Conservation (phyloP, 2,329 filamentous ascomycete genomes). For the Aspergillus fumigatus region DNA sequence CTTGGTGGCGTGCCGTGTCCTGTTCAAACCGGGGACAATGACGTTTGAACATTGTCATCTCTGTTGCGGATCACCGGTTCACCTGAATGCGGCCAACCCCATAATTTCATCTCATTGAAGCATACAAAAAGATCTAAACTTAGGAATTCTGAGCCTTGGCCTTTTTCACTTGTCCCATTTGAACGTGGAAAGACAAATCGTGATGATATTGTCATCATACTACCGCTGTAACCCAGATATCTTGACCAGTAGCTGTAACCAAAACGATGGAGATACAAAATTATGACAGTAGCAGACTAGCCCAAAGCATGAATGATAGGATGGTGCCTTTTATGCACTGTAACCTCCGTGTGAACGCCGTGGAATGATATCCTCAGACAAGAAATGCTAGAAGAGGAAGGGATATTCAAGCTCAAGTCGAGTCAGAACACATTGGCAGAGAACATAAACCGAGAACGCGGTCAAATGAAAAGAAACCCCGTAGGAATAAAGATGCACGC, state of each 20-base stretch:
- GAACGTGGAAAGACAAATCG: not conserved
- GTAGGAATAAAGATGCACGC: not conserved
- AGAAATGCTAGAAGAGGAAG: not conserved
- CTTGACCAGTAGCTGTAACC: not conserved
- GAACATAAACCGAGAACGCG: not conserved
- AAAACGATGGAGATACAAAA: not conserved
- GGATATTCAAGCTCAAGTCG: not conserved
- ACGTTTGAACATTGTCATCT: not conserved
- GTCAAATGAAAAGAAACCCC: not conserved
- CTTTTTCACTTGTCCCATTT: not conserved
- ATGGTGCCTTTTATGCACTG: not conserved
- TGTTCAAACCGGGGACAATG: slow-evolving; percentile 1
- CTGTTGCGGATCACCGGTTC: not conserved
- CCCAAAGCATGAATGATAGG: not conserved
- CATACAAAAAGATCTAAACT: too few species aligned
- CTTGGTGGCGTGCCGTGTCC: not conserved
- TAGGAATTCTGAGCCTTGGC: not conserved
- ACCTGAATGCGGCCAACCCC: not conserved
- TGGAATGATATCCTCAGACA: not conserved
- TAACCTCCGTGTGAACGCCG: not conserved
- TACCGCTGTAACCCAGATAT: not conserved
- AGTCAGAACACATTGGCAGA: not conserved
- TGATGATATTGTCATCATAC: not conserved
- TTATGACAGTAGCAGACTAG: not conserved
- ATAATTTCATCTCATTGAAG: not conserved